Percentiles rank a stretch among this genome's conserved stretches.
phyloP scores from a whole-genome alignment of 208 protist genomes.

The Spongospora subterranea region DNA sequence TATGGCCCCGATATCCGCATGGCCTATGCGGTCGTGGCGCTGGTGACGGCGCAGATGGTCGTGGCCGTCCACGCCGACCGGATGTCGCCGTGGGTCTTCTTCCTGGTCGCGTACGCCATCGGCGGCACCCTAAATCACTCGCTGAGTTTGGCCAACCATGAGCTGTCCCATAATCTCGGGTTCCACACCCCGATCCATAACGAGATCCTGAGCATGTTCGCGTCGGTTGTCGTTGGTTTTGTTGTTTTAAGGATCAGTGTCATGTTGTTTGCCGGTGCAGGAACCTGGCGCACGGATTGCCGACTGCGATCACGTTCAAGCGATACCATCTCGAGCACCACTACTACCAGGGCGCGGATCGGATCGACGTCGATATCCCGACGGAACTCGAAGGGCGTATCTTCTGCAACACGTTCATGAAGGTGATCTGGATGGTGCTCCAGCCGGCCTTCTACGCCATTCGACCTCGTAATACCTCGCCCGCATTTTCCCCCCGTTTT shows the following conservation, averaged over 20 bases:
- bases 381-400: conserved; percentile 79
- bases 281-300: conserved; percentile 84
- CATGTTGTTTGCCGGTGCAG: conserved; percentile 10
- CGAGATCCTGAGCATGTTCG: conserved; percentile 81
- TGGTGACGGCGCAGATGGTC: neutral
- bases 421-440: conserved; percentile 83
- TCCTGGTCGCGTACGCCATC: conserved; percentile 7
- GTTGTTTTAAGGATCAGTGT: neutral
- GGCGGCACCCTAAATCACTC: conserved; percentile 75
- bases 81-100: conserved; percentile 27
- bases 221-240: neutral
- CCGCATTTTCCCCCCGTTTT: neutral
- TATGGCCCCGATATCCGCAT: conserved; percentile 35
- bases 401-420: conserved; percentile 77
- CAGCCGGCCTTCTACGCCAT: conserved; percentile 87
- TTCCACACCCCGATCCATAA: conserved; percentile 82
- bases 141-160: conserved; percentile 85
- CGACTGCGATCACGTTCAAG: conserved; percentile 87
- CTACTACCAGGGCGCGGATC: conserved; percentile 85
- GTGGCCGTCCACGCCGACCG: neutral
- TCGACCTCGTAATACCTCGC: conserved; percentile 69
- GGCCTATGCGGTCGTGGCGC: neutral
- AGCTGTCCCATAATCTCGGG: conserved; percentile 85
- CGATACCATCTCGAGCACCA: conserved; percentile 90
- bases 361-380: conserved; percentile 84